Percentiles rank a stretch among this genome's conserved stretches.
Evolutionary conservation across 768 basidiomycete genomes (phyloP).

Genomic region (Mycena latifolia): DNA sequence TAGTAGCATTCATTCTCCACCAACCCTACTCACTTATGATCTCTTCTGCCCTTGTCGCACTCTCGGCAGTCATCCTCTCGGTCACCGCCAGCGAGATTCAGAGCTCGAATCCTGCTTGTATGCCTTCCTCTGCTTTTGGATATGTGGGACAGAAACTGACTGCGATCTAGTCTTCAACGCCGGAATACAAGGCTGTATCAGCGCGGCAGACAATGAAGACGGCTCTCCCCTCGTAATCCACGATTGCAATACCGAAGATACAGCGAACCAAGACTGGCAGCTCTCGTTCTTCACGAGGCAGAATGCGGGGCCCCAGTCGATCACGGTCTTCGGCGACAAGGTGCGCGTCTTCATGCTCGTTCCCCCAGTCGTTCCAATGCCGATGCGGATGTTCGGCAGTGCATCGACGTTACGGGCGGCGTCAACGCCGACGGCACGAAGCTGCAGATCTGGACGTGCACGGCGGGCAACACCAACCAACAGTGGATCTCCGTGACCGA

Average conservation of each 20-base stretch:
- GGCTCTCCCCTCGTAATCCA: slow-evolving; percentile 7
- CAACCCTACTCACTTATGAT: too few relatives aligned
- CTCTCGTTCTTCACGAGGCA: background rate
- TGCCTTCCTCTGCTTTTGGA: too few relatives aligned
- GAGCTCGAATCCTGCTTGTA: too few relatives aligned
- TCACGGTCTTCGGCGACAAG: slow-evolving; percentile 6
- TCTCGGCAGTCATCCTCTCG: too few relatives aligned
- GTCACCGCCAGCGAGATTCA: too few relatives aligned
- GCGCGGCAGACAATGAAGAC: background rate
- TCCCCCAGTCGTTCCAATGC: background rate
- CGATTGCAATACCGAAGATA: slow-evolving; percentile 14
- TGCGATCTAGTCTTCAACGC: slow-evolving; percentile 2
- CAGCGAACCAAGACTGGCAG: slow-evolving; percentile 15
- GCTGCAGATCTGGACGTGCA: slow-evolving; percentile 17
- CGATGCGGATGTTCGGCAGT: background rate
- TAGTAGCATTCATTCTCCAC: too few relatives aligned
- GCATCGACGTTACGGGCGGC: slow-evolving; percentile 12
- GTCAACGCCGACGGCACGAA: slow-evolving; percentile 19
- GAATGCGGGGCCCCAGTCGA: background rate
- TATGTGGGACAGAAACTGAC: background rate
- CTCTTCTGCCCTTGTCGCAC: too few relatives aligned
- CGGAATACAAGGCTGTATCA: slow-evolving; percentile 12
- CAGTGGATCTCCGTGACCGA: slow-evolving; percentile 11
- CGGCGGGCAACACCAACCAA: background rate
- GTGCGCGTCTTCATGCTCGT: background rate